Evolutionary conservation across 306 rosid genomes (phyloP).

Genomic region (Trifolium fragiferum): DNA sequence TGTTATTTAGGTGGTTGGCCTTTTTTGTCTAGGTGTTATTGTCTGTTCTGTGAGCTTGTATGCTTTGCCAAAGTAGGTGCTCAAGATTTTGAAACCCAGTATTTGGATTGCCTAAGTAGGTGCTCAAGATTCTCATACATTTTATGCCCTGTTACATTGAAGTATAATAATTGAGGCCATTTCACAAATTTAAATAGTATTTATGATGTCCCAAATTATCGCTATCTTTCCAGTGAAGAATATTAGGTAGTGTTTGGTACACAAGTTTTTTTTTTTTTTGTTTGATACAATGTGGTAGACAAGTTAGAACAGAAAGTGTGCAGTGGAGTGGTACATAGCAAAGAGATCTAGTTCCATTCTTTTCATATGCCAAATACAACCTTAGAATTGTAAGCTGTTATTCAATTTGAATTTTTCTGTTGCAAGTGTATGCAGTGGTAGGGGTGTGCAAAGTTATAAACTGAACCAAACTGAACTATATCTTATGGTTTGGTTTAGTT

Average conservation of each 20-base stretch:
- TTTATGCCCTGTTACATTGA: slow-evolving; percentile 6
- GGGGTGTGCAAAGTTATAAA: no score
- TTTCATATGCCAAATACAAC: background rate
- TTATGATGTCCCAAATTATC: slow-evolving; percentile 7
- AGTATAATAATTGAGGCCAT: slow-evolving; percentile 8
- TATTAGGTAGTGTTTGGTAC: background rate
- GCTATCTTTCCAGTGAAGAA: slow-evolving; percentile 9
- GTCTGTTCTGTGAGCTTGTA: no score
- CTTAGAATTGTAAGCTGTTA: slow-evolving; percentile 12
- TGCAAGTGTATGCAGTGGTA: slow-evolving; percentile 3
- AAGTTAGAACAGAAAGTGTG: background rate
- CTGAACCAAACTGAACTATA: no score
- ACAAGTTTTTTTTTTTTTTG: background rate
- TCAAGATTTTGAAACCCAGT: slow-evolving; percentile 3
- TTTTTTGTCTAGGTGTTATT: no score
- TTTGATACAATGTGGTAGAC: background rate
- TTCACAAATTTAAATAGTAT: background rate
- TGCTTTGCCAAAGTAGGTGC: no score
- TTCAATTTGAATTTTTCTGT: slow-evolving; percentile 18
- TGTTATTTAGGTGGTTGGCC: no score
- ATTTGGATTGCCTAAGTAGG: slow-evolving; percentile 17
- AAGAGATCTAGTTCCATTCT: background rate
- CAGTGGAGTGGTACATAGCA: background rate
- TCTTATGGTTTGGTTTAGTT: no score
- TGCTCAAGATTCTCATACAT: slow-evolving; percentile 14